Percentiles rank a stretch among this genome's conserved stretches.
These are phyloP conservation scores for Zelonia costaricensis DNA, from an alignment of 208 protist species.

Conservation along the genomic window DNA sequence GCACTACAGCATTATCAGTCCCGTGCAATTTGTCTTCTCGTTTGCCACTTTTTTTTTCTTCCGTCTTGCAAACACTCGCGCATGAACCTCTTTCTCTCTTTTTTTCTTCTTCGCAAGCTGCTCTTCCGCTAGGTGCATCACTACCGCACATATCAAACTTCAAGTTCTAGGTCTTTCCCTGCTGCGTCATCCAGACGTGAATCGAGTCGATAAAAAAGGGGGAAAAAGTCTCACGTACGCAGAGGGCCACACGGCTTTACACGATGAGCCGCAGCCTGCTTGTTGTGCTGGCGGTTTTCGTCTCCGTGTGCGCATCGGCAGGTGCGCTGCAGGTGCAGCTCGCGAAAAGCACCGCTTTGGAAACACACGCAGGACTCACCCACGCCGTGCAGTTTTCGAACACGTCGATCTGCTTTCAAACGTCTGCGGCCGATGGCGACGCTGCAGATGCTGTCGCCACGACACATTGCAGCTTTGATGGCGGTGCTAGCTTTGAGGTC, in stretches of 20 bases:
- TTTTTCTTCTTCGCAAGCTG: background rate
- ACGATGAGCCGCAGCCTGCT: no score
- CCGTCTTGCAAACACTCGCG: no score
- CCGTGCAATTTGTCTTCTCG: background rate
- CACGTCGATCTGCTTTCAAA: slow-evolving; percentile 34
- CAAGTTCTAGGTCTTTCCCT: background rate
- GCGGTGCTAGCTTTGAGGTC: slow-evolving; percentile 36
- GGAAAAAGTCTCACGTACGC: no score
- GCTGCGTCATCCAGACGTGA: background rate
- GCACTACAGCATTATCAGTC: no score
- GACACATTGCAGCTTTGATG: slow-evolving; percentile 54
- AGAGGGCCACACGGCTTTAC: no score
- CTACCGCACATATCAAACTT: background rate
- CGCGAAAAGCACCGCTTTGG: slow-evolving; percentile 1
- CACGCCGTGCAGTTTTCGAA: slow-evolving; percentile 38
- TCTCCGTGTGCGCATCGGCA: slow-evolving; percentile 3
- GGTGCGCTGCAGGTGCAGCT: slow-evolving; percentile 29
- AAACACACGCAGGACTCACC: slow-evolving; percentile 6
- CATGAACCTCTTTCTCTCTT: background rate
- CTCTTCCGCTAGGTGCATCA: background rate
- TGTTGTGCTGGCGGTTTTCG: no score
- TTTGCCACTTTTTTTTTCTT: background rate
- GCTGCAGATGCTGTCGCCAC: background rate
- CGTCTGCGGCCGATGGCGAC: slow-evolving; percentile 13
- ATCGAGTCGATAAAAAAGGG: no score